Percentiles rank a stretch among this genome's conserved stretches.
phyloP scores from a whole-genome alignment of 2,329 filamentous ascomycete genomes.

The Claviceps citrina region DNA sequence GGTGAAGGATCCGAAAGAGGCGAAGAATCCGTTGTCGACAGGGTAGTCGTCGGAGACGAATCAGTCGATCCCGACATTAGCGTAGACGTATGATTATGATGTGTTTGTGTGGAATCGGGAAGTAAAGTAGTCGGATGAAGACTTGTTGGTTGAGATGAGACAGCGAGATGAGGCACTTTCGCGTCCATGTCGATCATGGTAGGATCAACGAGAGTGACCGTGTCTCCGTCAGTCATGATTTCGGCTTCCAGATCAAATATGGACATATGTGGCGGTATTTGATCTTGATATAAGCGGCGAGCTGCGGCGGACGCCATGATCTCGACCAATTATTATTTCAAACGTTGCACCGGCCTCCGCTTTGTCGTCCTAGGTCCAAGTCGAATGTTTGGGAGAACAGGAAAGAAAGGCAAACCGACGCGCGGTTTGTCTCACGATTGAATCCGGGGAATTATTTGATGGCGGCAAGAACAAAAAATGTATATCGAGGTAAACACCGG shows the following conservation, averaged over 20 bases:
- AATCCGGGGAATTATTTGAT: not conserved
- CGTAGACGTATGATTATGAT: conserved; percentile 64
- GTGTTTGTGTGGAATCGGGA: conserved; percentile 44
- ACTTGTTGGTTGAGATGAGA: conserved; percentile 21
- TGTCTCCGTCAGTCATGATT: conserved; percentile 35
- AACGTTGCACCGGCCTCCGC: not conserved
- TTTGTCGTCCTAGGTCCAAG: not conserved
- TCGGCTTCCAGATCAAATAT: conserved; percentile 52
- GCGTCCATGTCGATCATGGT: conserved; percentile 35
- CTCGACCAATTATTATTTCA: conserved; percentile 3
- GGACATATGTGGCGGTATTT: conserved; percentile 63
- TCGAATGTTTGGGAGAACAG: not conserved
- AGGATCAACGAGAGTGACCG: conserved; percentile 38
- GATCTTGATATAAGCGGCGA: conserved; percentile 48
- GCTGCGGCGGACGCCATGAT: conserved; percentile 49
- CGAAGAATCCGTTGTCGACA: conserved; percentile 84
- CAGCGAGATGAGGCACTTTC: conserved; percentile 22
- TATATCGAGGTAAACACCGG: not conserved
- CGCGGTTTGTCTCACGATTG: not conserved
- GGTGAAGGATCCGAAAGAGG: conserved; percentile 82
- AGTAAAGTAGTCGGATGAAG: conserved; percentile 26
- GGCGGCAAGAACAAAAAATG: not conserved
- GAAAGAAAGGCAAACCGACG: not conserved
- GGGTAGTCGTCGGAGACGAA: conserved; percentile 86
- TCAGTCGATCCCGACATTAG: conserved; percentile 72